Conservation (phyloP, 2,329 filamentous ascomycete genomes). For the Pyricularia grisea region DNA sequence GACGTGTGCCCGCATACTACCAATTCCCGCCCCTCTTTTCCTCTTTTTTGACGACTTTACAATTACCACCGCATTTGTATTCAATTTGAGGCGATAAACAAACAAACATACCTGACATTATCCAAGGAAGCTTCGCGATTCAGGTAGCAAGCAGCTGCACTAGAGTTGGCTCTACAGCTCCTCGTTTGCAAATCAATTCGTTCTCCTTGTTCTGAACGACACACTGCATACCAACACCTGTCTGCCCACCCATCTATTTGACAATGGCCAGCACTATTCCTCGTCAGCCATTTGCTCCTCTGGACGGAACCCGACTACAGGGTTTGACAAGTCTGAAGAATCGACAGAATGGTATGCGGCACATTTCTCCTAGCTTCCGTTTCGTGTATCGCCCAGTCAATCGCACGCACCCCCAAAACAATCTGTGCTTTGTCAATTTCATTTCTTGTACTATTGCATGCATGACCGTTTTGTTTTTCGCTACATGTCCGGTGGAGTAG, state of each 20-base stretch:
- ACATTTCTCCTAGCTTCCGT: neutral
- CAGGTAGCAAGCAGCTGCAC: neutral
- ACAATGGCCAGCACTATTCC: conserved; percentile 42
- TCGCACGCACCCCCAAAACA: neutral
- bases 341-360: conserved; percentile 57
- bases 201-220: neutral
- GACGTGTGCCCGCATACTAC: conserved; percentile 1
- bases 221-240: neutral
- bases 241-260: neutral
- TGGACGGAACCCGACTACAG: conserved; percentile 61
- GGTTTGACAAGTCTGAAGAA: conserved; percentile 69
- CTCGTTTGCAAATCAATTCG: neutral
- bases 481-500: neutral
- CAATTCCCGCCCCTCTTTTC: conserved; percentile 1
- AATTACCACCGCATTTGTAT: neutral
- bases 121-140: neutral
- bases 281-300: conserved; percentile 67
- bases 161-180: neutral
- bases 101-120: conserved; percentile 1
- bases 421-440: neutral
- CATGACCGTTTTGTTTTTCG: neutral
- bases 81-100: neutral
- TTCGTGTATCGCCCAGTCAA: neutral
- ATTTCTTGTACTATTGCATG: neutral
- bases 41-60: conserved; percentile 2